Evolutionary conservation across 768 basidiomycete genomes (phyloP).

Genomic region (Amanita pseudoporphyria): DNA sequence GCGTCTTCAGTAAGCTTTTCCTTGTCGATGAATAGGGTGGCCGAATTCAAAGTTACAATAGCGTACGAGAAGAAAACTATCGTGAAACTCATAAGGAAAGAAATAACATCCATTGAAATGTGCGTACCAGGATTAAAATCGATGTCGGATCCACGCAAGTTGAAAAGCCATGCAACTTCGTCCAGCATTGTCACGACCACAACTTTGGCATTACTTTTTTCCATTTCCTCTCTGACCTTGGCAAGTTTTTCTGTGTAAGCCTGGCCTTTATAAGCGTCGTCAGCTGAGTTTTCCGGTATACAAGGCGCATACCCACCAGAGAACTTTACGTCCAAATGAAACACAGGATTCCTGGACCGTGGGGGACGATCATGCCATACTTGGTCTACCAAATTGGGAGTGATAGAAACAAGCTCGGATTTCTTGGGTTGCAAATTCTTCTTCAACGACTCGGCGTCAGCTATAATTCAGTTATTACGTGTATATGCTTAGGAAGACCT

Average conservation of each 20-base stretch:
- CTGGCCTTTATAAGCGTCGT: constrained; percentile 34
- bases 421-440: constrained; percentile 42
- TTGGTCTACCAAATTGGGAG: constrained; percentile 66
- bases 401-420: constrained; percentile 60
- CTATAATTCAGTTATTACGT: constrained; percentile 22
- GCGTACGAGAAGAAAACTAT: constrained; percentile 91
- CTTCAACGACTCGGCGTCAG: constrained; percentile 53
- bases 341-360: constrained; percentile 57
- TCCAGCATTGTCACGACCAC: constrained; percentile 84
- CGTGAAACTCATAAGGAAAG: constrained; percentile 1
- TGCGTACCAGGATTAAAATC: constrained; percentile 59
- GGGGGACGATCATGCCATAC: constrained; percentile 71
- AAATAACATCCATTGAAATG: neutral
- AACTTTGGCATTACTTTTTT: constrained; percentile 55
- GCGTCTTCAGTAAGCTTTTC: constrained; percentile 37
- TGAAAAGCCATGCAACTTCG: constrained; percentile 92
- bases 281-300: constrained; percentile 1
- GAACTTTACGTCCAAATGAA: constrained; percentile 65
- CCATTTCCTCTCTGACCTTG: constrained; percentile 53
- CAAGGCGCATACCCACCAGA: constrained; percentile 35
- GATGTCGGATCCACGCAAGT: constrained; percentile 88
- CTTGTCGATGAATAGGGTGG: constrained; percentile 61
- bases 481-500: neutral
- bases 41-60: constrained; percentile 50
- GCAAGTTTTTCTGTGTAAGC: constrained; percentile 57